These are phyloP conservation scores for Echria macrotheca DNA, from an alignment of 495 filamentous ascomycete species.

Conservation along the genomic window DNA sequence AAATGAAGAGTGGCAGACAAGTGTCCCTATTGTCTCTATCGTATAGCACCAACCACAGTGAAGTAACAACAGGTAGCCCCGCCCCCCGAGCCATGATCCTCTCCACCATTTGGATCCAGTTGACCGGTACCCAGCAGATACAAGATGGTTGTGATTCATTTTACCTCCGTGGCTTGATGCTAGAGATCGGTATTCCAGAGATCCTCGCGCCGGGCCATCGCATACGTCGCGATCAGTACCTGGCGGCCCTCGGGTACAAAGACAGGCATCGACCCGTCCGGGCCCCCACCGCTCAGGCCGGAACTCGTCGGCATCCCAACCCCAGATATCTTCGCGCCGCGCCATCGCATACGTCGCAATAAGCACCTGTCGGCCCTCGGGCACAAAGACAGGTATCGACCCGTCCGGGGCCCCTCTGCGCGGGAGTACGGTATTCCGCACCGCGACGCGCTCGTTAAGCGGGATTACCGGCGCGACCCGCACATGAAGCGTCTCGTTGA, in stretches of 20 bases:
- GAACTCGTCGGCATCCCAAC: constrained; percentile 23
- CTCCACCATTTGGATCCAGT: too few relatives aligned
- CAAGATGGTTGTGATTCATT: too few relatives aligned
- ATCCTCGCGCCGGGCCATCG: constrained; percentile 32
- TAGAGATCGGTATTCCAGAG: constrained; percentile 32
- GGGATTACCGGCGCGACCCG: constrained; percentile 35
- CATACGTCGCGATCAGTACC: constrained; percentile 31
- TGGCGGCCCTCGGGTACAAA: constrained; percentile 31
- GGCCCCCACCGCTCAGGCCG: constrained; percentile 26
- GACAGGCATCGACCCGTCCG: constrained; percentile 6
- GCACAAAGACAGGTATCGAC: constrained; percentile 18
- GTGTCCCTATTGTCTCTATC: too few relatives aligned
- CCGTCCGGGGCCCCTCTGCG: constrained; percentile 33
- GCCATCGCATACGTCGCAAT: constrained; percentile 32
- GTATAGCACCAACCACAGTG: too few relatives aligned
- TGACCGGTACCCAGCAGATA: too few relatives aligned
- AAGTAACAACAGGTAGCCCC: too few relatives aligned
- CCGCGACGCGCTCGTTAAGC: constrained; percentile 37
- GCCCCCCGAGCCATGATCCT: too few relatives aligned
- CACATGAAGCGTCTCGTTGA: constrained; percentile 44
- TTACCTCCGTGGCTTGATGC: too few relatives aligned
- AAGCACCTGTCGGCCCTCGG: constrained; percentile 31
- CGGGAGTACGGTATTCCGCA: constrained; percentile 44
- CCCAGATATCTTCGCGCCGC: constrained; percentile 37
- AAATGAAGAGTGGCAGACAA: too few relatives aligned